Evolutionary conservation across 192 early-diverging fungal species (phyloP).

Genomic region (Rhizophagus prolifer): DNA sequence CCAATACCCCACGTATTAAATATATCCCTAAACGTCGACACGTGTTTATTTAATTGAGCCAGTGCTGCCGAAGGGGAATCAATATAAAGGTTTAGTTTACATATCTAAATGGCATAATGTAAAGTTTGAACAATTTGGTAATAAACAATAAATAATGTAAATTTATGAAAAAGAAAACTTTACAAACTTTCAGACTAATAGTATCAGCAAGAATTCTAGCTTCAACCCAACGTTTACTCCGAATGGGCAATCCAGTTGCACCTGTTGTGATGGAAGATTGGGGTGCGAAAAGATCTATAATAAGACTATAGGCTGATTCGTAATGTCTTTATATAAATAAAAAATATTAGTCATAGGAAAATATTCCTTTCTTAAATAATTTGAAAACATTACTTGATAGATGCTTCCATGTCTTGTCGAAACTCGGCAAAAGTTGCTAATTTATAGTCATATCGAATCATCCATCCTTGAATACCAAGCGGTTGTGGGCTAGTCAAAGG

Average conservation of each 20-base stretch:
- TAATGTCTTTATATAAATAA: conserved; percentile 52
- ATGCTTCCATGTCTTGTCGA: conserved; percentile 60
- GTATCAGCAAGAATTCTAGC: conserved; percentile 71
- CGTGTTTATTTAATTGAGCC: conserved; percentile 69
- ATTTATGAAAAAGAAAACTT: background rate
- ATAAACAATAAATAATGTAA: background rate
- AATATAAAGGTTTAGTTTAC: conserved; percentile 69
- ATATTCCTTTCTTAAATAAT: background rate
- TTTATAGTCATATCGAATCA: conserved; percentile 80
- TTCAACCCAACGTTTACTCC: conserved; percentile 68
- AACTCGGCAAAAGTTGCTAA: conserved; percentile 61
- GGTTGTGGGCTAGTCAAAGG: conserved; percentile 23
- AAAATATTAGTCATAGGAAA: background rate
- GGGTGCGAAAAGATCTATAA: conserved; percentile 67
- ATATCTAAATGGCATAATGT: conserved; percentile 56
- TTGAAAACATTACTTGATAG: conserved; percentile 42
- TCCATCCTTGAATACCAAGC: conserved; percentile 67
- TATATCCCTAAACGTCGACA: conserved; percentile 59
- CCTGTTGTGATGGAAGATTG: conserved; percentile 46
- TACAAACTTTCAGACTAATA: conserved; percentile 69
- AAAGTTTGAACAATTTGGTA: background rate
- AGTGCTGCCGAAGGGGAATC: conserved; percentile 67
- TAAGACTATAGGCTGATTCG: conserved; percentile 63
- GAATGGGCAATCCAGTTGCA: conserved; percentile 45
- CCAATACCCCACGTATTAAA: conserved; percentile 61